phyloP scores from a whole-genome alignment of 352 stramenopile genomes.

The Phytopythium boreale region DNA sequence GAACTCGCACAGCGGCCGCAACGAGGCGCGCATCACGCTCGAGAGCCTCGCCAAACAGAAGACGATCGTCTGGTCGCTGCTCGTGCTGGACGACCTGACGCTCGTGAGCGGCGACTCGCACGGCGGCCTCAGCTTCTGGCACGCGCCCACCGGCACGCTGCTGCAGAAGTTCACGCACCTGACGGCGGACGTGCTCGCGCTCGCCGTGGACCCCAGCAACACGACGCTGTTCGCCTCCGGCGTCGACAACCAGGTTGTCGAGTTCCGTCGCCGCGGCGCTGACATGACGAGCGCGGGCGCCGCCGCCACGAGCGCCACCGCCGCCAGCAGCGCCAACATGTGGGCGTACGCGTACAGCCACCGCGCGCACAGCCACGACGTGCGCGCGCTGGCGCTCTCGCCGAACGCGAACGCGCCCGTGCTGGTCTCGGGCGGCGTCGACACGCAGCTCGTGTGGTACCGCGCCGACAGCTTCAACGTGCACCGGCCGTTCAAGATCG shows the following conservation, averaged over 20 bases:
- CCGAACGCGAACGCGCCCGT: slow-evolving; percentile 37
- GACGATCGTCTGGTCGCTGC: slow-evolving; percentile 87
- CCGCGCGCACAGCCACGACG: slow-evolving; percentile 89
- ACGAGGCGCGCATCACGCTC: slow-evolving; percentile 82
- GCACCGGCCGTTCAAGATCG: slow-evolving; percentile 83
- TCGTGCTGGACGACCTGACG: slow-evolving; percentile 88
- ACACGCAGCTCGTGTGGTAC: slow-evolving; percentile 94
- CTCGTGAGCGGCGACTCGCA: slow-evolving; percentile 92
- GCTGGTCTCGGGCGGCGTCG: slow-evolving; percentile 90
- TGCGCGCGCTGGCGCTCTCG: slow-evolving; percentile 82
- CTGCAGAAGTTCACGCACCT: slow-evolving; percentile 91
- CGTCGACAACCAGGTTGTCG: slow-evolving; percentile 92
- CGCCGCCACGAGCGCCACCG: neutral
- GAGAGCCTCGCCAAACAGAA: slow-evolving; percentile 77
- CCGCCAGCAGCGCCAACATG: slow-evolving; percentile 29
- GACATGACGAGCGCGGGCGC: neutral
- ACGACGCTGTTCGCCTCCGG: slow-evolving; percentile 90
- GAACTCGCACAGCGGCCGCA: slow-evolving; percentile 72
- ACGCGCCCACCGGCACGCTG: slow-evolving; percentile 88
- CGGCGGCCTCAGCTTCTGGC: slow-evolving; percentile 93
- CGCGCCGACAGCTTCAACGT: slow-evolving; percentile 79
- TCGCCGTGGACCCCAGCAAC: slow-evolving; percentile 83
- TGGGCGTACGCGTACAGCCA: slow-evolving; percentile 89
- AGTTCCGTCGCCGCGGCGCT: slow-evolving; percentile 52
- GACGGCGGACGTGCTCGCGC: slow-evolving; percentile 88